Percentiles rank a stretch among this genome's conserved stretches.
Evolutionary conservation across 352 stramenopile genomes (phyloP).

Genomic region (Pythium aristosporum): DNA sequence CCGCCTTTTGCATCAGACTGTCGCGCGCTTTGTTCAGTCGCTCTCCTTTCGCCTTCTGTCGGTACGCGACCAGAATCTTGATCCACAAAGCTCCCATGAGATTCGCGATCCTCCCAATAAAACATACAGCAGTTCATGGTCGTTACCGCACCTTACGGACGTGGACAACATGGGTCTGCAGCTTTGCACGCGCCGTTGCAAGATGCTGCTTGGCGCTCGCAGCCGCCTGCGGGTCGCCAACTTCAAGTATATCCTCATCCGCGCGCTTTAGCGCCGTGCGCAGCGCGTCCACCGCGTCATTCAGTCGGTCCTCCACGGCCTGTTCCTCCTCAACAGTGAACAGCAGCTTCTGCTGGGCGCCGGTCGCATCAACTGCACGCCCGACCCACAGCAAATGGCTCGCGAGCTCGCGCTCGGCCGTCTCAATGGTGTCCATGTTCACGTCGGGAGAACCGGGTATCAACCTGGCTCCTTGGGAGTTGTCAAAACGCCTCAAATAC

Average conservation of each 20-base stretch:
- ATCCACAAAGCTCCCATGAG: not conserved
- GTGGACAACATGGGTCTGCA: conserved; percentile 37
- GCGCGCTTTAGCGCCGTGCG: conserved; percentile 35
- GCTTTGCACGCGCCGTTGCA: conserved; percentile 29
- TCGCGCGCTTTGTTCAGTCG: conserved; percentile 49
- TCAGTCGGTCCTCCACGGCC: conserved; percentile 56
- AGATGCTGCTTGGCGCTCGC: conserved; percentile 30
- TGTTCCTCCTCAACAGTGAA: conserved; percentile 68
- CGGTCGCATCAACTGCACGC: conserved; percentile 35
- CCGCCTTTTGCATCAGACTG: conserved; percentile 42
- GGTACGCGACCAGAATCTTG: conserved; percentile 57
- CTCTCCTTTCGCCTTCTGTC: conserved; percentile 58
- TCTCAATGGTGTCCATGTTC: conserved; percentile 42
- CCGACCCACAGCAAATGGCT: conserved; percentile 45
- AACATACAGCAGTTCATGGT: not conserved
- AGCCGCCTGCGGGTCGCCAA: conserved; percentile 31
- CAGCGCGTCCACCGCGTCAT: conserved; percentile 39
- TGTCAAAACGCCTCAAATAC: not conserved
- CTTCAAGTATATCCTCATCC: conserved; percentile 48
- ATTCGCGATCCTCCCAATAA: not conserved
- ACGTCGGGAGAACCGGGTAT: not conserved
- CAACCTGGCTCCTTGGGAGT: not conserved
- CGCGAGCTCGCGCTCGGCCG: conserved; percentile 45
- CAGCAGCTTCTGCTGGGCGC: conserved; percentile 30
- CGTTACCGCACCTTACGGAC: conserved; percentile 48